Evolutionary conservation across 306 rosid species (phyloP), one percentile per base, ranked within the genome.

Genomic region (Prunus armeniaca): DNA sequence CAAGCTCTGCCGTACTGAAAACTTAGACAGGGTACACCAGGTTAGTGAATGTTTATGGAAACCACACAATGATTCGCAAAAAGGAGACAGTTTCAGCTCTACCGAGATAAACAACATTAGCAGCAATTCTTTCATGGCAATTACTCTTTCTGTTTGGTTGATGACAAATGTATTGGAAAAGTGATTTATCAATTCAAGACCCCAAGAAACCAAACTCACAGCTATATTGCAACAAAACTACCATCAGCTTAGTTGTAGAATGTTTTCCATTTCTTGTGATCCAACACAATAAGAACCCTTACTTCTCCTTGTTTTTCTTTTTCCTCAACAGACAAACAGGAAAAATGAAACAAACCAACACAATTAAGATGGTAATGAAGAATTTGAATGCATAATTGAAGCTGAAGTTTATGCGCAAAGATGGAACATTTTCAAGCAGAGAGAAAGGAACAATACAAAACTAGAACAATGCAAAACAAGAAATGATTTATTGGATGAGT

Each of bases 1-100:
- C 93, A 56, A 95, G 96, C 79, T 92, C 97, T 18, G 92, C 85
- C 3, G 92, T 95, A 67, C 98, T 94, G 89, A 80, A 82, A 79
- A 67, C 76, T 51, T 74, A 80, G 51, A 65, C 20, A 32, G 27
- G 22, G 10, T n/a, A 47, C 43, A 38, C 6, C 12, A 45, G 27
- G 25, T 77, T 65, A 30, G 71, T 66, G 6, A 71, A 72, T 5
- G 22, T 10, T 49, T 52, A 3, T 38, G 43, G 43, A 38, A 38
- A 38, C 43, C 43, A 38, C 43, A 38, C 2, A 38, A 38, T 38
- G 43, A 38, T 22, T 24, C 41, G 45, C 51, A 13, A 2, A n/a
- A 9, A 3, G 24, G 57, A 10, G 65, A 63, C 52, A 56, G 28
- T 3, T 2, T 60, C 15, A 12, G 52, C 14, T 47, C 51, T 22